phyloP scores from a whole-genome alignment of 805 yeast genomes.

The Lipomyces starkeyi region DNA sequence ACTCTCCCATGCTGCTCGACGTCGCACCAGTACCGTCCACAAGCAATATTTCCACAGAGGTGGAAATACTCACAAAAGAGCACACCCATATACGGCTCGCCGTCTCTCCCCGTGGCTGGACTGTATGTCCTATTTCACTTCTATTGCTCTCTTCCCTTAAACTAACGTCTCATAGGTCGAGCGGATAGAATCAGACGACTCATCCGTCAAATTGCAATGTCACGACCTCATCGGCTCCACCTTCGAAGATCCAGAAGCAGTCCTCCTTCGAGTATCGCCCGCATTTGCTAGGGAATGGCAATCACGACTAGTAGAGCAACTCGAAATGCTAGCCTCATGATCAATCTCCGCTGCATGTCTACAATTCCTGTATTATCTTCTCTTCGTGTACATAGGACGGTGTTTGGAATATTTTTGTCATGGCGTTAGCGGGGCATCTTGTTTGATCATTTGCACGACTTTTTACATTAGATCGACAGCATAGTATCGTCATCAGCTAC shows the following conservation, averaged over 20 bases:
- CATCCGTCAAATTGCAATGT: neutral
- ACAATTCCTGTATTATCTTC: neutral
- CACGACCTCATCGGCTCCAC: conserved; percentile 21
- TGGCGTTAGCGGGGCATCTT: neutral
- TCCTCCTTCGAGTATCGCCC: conserved; percentile 23
- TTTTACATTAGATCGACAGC: neutral
- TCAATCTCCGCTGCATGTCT: neutral
- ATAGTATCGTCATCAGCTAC: too few relatives aligned
- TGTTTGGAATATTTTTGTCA: neutral
- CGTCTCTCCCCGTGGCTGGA: conserved; percentile 33
- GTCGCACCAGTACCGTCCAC: conserved; percentile 11
- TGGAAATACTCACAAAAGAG: conserved; percentile 29
- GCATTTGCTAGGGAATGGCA: conserved; percentile 33
- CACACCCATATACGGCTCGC: conserved; percentile 15
- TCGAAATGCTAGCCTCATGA: conserved; percentile 9
- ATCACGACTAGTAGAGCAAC: conserved; percentile 13
- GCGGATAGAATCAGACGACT: neutral
- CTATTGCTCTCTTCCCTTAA: neutral
- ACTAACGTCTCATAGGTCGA: conserved; percentile 13
- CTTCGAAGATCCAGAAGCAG: conserved; percentile 27
- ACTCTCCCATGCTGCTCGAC: conserved; percentile 19
- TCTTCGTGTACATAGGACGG: neutral
- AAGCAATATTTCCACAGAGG: conserved; percentile 3
- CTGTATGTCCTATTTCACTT: conserved; percentile 12
- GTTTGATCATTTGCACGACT: neutral